Base-by-base conservation (phyloP, 1,139 yeast genomes). In the Taphrina confusa region DNA sequence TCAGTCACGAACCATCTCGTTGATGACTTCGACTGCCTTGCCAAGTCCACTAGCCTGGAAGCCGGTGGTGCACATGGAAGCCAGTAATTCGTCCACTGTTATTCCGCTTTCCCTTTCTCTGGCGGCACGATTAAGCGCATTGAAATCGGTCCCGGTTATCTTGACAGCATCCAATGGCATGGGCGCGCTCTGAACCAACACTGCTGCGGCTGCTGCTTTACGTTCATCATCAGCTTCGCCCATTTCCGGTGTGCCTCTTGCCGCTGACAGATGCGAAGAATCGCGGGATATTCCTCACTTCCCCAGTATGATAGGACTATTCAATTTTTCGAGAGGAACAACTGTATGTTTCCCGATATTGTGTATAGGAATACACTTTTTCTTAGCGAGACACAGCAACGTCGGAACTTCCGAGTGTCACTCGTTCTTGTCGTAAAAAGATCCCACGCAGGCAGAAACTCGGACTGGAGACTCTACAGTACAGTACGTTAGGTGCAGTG, bases 31-130 rank as follows among this genome's bases (percentile, higher is more conserved):
- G 72, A 97, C 90, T 1, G 97, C 97, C 67, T 83, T 78, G 28
- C 90, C 84, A 46, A 92, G 79, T 1, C 94, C 80, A 18, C 91
- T 81, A 4, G 96, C 98, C 75, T 92, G 99, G 78, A 92, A 94
- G n/a, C 99, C 99, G 97, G 92, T 92, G 49, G 83, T 83, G 68
- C 78, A 82, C 98, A 94, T 92, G 40, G 94, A 82, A 36, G 77
- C 78, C 66, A 92, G 80, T 66, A 92, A 77, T 69, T 88, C 94
- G 27, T 63, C 61, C 31, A 67, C 66, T 8, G 64, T 62, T 16
- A 79, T 78, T 27, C 97, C 97, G 55, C 78, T 77, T 81, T 87
- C 83, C 72, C 89, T 82, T 65, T 75, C 78, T 18, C 86, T 83
- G 33, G 47, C 47, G 22, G 31, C 36, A 23, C 59, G 51, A 59